These are phyloP conservation scores for Fusarium phyllophilum DNA, from an alignment of 2,329 filamentous ascomycete species.

Conservation along the genomic window DNA sequence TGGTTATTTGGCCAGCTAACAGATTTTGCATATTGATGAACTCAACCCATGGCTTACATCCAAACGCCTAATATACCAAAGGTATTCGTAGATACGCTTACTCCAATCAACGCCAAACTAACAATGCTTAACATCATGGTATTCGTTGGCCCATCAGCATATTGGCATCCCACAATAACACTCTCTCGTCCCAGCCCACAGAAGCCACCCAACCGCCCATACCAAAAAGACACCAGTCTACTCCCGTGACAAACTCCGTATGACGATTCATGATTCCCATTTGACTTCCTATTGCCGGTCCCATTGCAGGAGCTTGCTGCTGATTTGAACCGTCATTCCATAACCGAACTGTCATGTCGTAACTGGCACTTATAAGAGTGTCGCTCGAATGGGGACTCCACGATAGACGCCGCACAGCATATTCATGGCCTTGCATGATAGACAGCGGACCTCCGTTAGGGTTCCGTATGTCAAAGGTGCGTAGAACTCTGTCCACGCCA, in stretches of 20 bases:
- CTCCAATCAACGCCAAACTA: constrained; percentile 34
- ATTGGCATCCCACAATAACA: constrained; percentile 91
- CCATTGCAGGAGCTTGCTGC: constrained; percentile 48
- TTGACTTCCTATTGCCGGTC: constrained; percentile 70
- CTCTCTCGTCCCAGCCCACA: constrained; percentile 91
- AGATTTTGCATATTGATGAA: not conserved
- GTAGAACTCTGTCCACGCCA: constrained; percentile 86
- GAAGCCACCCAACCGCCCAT: constrained; percentile 95
- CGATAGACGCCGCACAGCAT: constrained; percentile 84
- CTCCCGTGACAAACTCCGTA: constrained; percentile 94
- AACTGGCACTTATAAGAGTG: constrained; percentile 87
- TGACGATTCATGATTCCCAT: constrained; percentile 90
- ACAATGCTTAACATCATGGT: constrained; percentile 14
- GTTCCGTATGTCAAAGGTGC: constrained; percentile 89
- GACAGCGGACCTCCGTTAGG: constrained; percentile 77
- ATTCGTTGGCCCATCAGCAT: constrained; percentile 52
- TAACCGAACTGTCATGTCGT: constrained; percentile 96
- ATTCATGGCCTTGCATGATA: constrained; percentile 85
- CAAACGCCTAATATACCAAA: constrained; percentile 1
- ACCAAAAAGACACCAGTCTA: constrained; percentile 98
- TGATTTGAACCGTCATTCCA: constrained; percentile 80
- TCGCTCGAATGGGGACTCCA: constrained; percentile 97
- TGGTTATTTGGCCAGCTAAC: not conserved
- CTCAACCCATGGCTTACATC: not conserved
- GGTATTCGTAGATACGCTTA: not conserved